Conservation (phyloP, 768 basidiomycete species). For the Pisolithus microcarpus region DNA sequence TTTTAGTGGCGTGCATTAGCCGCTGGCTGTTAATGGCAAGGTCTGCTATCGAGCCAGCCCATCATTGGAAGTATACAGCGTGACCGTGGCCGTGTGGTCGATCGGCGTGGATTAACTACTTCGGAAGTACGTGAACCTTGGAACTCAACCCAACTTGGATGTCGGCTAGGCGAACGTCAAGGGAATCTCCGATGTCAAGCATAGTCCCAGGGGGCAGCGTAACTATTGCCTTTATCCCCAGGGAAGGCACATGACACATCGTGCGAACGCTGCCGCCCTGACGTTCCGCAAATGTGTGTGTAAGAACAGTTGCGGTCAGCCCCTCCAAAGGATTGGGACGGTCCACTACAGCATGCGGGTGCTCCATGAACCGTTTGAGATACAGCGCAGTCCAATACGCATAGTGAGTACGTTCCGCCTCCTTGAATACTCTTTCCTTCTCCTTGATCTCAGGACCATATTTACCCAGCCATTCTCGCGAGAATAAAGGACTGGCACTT, state of each 20-base stretch:
- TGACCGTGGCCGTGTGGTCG: neutral
- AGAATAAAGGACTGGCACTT: slow-evolving; percentile 36
- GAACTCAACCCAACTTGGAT: slow-evolving; percentile 27
- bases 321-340: slow-evolving; percentile 22
- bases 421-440: slow-evolving; percentile 30
- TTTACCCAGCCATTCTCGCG: slow-evolving; percentile 36
- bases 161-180: slow-evolving; percentile 20
- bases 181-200: slow-evolving; percentile 20
- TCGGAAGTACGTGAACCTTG: slow-evolving; percentile 15
- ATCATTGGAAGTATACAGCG: neutral
- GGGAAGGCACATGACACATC: slow-evolving; percentile 19
- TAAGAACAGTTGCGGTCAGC: slow-evolving; percentile 20
- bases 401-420: slow-evolving; percentile 27
- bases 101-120: neutral
- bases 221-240: slow-evolving; percentile 19
- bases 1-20: too few relatives aligned
- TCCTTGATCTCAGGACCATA: slow-evolving; percentile 33
- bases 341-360: slow-evolving; percentile 11
- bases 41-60: neutral
- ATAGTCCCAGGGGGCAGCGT: slow-evolving; percentile 3
- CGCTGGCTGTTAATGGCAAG: too few relatives aligned
- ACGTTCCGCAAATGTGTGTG: slow-evolving; percentile 5
- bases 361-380: slow-evolving; percentile 32
- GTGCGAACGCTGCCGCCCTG: slow-evolving; percentile 4
- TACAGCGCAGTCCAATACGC: slow-evolving; percentile 36